A percentile compares a stretch with the other conserved stretches of the same genome.
These are phyloP conservation scores for Coelastrella sp. DNA, from an alignment of 139 green algal genomes.

Conservation along the genomic window DNA sequence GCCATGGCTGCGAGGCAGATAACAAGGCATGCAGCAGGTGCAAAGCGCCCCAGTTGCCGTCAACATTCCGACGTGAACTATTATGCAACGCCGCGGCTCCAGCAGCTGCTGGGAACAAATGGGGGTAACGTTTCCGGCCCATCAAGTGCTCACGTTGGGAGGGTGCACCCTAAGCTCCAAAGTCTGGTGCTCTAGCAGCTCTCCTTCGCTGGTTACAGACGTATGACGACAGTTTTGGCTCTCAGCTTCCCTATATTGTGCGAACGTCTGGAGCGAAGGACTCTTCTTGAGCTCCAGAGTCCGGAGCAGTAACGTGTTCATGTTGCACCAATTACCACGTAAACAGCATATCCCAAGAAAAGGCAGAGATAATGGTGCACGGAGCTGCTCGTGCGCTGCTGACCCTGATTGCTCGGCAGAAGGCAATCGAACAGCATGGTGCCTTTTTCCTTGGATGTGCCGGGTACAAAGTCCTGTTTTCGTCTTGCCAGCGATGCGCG, in stretches of 20 bases:
- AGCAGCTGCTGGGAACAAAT: background rate
- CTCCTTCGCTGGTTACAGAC: conserved; percentile 46
- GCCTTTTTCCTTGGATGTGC: too few species aligned
- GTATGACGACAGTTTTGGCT: conserved; percentile 43
- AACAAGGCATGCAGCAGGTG: too few species aligned
- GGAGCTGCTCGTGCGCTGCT: too few species aligned
- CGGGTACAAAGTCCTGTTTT: too few species aligned
- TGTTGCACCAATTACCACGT: background rate
- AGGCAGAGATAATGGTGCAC: too few species aligned
- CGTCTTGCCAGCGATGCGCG: too few species aligned
- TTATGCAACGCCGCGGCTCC: background rate
- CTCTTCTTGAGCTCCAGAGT: conserved; percentile 45
- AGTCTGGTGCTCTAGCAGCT: conserved; percentile 51
- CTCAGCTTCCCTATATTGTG: conserved; percentile 50
- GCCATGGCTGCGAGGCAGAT: background rate
- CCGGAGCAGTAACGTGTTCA: conserved; percentile 45
- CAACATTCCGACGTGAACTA: too few species aligned
- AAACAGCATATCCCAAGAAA: too few species aligned
- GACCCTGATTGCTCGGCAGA: too few species aligned
- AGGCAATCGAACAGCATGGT: too few species aligned
- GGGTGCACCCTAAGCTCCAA: conserved; percentile 62
- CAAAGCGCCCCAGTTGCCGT: too few species aligned
- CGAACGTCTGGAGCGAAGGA: conserved; percentile 45
- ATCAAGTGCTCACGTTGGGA: conserved; percentile 70
- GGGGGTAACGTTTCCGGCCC: background rate